Conservation (phyloP, 176 grass and related monocot genomes). For the Carex pumila region DNA sequence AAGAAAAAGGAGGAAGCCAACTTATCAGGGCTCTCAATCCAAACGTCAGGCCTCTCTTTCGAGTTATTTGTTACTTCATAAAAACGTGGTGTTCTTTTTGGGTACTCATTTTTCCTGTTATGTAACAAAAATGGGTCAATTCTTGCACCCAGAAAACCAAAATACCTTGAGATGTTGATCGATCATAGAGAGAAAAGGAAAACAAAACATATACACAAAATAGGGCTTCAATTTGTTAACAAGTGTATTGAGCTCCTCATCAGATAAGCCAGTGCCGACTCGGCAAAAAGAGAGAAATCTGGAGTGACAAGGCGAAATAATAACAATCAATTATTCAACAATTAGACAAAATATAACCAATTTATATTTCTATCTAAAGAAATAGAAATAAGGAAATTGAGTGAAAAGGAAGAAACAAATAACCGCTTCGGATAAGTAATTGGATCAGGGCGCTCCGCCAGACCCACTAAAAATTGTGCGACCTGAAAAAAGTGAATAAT, state of each 20-base stretch:
- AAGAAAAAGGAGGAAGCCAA: constrained; percentile 33
- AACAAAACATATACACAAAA: constrained; percentile 58
- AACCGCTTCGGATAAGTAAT: constrained; percentile 78
- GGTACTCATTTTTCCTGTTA: constrained; percentile 81
- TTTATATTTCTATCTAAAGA: constrained; percentile 2
- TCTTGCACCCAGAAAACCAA: neutral
- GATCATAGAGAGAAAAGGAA: constrained; percentile 19
- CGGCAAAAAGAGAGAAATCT: constrained; percentile 97
- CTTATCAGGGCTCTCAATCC: constrained; percentile 97
- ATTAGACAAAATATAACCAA: neutral
- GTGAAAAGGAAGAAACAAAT: constrained; percentile 11
- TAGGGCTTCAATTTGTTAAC: constrained; percentile 81
- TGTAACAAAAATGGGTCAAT: neutral
- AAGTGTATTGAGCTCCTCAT: constrained; percentile 69
- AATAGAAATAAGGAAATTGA: constrained; percentile 19
- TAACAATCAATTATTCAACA: neutral
- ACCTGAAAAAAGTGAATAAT: constrained; percentile 46
- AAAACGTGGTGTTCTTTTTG: constrained; percentile 64
- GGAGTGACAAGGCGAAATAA: constrained; percentile 27
- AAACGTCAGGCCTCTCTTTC: constrained; percentile 98
- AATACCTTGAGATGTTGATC: neutral
- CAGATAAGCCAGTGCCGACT: constrained; percentile 70
- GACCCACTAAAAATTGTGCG: constrained; percentile 91
- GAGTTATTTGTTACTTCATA: constrained; percentile 97
- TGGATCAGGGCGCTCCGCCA: constrained; percentile 75